Conservation (phyloP, 768 basidiomycete species). For the Lentinula aciculospora region DNA sequence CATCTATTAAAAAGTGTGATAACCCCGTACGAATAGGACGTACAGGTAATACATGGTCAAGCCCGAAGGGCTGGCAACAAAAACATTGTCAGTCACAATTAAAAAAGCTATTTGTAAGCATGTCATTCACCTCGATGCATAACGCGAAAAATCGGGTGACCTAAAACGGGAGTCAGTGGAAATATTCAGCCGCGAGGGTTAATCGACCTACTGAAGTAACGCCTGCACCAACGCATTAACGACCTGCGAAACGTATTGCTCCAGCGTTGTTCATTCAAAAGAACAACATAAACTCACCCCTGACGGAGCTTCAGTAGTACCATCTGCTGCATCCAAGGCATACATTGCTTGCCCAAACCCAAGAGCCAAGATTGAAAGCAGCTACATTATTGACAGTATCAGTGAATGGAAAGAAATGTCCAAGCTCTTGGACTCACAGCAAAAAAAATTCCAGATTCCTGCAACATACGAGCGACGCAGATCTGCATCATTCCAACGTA, state of each 20-base stretch:
- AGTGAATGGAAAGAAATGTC: not conserved
- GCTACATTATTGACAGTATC: constrained; percentile 30
- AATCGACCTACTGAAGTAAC: constrained; percentile 59
- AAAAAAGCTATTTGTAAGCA: not conserved
- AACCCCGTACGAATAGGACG: constrained; percentile 17
- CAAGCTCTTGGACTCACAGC: constrained; percentile 47
- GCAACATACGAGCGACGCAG: constrained; percentile 87
- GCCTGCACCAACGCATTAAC: constrained; percentile 74
- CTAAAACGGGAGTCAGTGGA: constrained; percentile 23
- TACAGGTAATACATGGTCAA: constrained; percentile 78
- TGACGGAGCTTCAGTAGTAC: constrained; percentile 48
- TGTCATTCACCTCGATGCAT: constrained; percentile 35
- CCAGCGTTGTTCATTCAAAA: not conserved
- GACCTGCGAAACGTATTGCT: constrained; percentile 34
- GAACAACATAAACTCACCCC: constrained; percentile 28
- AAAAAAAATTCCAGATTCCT: constrained; percentile 91
- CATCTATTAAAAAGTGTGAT: constrained; percentile 7
- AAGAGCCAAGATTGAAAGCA: constrained; percentile 74
- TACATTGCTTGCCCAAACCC: constrained; percentile 87
- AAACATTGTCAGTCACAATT: not conserved
- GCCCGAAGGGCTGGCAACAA: constrained; percentile 40
- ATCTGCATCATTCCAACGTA: constrained; percentile 94
- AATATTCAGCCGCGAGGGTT: not conserved
- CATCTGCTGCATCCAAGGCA: constrained; percentile 89
- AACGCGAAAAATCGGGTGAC: constrained; percentile 63